Evolutionary conservation across 805 yeast genomes (phyloP).

Genomic region (Alloascoidea hylecoeti): DNA sequence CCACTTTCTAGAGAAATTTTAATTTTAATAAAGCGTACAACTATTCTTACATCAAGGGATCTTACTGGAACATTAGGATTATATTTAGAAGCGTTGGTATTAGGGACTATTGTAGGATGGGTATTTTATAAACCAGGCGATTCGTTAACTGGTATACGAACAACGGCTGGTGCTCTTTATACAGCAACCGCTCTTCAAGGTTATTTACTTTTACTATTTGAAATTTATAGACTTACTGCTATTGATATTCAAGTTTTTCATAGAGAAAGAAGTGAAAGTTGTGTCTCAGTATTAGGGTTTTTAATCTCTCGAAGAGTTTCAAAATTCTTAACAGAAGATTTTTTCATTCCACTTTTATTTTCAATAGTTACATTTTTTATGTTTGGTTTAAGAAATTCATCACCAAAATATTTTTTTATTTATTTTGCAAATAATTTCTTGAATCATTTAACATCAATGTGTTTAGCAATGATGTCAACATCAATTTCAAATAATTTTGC

Average conservation of each 20-base stretch:
- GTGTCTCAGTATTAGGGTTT: constrained; percentile 55
- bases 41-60: constrained; percentile 34
- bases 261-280: constrained; percentile 59
- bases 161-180: constrained; percentile 38
- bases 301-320: constrained; percentile 51
- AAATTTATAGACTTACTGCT: constrained; percentile 40
- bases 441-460: constrained; percentile 39
- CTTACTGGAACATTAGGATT: constrained; percentile 30
- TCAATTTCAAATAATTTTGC: constrained; percentile 49
- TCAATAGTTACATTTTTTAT: constrained; percentile 57
- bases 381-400: constrained; percentile 49
- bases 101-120: constrained; percentile 65
- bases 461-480: constrained; percentile 35
- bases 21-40: constrained; percentile 29
- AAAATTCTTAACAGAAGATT: constrained; percentile 54
- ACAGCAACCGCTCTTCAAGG: constrained; percentile 38
- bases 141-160: constrained; percentile 48
- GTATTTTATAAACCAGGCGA: constrained; percentile 52
- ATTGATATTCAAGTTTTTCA: constrained; percentile 41
- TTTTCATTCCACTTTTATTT: constrained; percentile 44
- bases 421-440: constrained; percentile 48
- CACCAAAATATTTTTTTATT: constrained; percentile 37
- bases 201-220: constrained; percentile 40
- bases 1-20: constrained; percentile 27
- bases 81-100: constrained; percentile 29